These are phyloP conservation scores for Marvania coccoides DNA, from an alignment of 139 green algal genomes.

Conservation along the genomic window DNA sequence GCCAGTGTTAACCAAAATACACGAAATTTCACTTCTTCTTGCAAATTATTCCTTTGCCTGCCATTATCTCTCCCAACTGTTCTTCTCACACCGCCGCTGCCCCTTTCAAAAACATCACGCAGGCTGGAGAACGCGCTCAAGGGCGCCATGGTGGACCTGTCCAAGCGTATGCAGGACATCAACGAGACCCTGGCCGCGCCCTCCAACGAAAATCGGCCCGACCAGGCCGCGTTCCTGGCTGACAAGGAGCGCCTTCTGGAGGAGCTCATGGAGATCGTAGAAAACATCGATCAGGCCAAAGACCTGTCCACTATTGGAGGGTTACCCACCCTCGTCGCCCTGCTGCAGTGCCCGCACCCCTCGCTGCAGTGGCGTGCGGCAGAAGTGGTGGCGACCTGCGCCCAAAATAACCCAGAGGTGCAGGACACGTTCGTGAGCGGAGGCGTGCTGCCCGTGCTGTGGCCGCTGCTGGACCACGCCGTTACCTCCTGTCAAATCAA, in stretches of 20 bases:
- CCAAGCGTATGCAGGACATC: constrained; percentile 68
- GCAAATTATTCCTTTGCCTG: no score
- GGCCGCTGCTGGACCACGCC: constrained; percentile 41
- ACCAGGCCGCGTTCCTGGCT: background rate
- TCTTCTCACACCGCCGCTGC: no score
- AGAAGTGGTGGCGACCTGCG: constrained; percentile 72
- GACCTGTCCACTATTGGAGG: constrained; percentile 79
- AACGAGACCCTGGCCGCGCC: constrained; percentile 36
- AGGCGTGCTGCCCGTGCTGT: constrained; percentile 45
- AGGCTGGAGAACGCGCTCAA: constrained; percentile 63
- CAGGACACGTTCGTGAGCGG: constrained; percentile 66
- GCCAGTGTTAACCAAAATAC: no score
- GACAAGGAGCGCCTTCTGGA: constrained; percentile 65
- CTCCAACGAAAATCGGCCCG: background rate
- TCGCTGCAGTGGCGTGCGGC: constrained; percentile 59
- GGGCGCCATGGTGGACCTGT: constrained; percentile 59
- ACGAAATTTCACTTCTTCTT: no score
- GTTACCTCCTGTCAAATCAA: constrained; percentile 28
- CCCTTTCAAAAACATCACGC: no score
- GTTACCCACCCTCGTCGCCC: constrained; percentile 56
- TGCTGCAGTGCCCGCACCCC: constrained; percentile 46
- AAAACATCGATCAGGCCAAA: constrained; percentile 67
- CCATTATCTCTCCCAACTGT: no score
- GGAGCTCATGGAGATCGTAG: constrained; percentile 77
- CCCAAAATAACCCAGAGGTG: constrained; percentile 71